phyloP scores from a whole-genome alignment of 176 grass and related monocot genomes.

The Rhynchospora pubera region DNA sequence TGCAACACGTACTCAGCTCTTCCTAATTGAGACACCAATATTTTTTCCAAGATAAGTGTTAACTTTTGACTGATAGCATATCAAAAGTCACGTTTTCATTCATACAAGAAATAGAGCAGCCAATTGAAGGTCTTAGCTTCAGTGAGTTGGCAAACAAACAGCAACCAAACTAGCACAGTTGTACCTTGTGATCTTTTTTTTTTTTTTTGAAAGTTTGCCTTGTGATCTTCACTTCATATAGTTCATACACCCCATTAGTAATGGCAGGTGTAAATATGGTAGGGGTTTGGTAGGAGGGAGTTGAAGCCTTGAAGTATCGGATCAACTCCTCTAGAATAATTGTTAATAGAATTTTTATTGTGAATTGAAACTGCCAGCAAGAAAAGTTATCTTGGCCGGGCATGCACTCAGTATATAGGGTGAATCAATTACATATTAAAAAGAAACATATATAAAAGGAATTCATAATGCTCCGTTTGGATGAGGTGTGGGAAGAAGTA shows the following conservation, averaged over 20 bases:
- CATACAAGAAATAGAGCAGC: background rate
- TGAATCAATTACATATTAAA: too few species aligned
- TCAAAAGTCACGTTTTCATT: background rate
- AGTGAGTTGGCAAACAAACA: slow-evolving; percentile 1
- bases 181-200: background rate
- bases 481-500: too few species aligned
- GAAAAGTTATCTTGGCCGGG: background rate
- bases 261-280: slow-evolving; percentile 17
- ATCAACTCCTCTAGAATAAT: background rate
- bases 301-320: background rate
- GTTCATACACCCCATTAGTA: background rate
- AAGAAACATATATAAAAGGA: too few species aligned
- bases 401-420: too few species aligned
- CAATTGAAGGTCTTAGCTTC: background rate
- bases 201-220: too few species aligned
- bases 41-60: too few species aligned
- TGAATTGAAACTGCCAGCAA: background rate
- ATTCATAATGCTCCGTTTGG: too few species aligned
- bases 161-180: background rate
- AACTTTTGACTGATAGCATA: background rate
- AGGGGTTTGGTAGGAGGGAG: slow-evolving; percentile 18
- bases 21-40: too few species aligned
- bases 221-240: too few species aligned
- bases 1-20: too few species aligned
- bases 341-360: background rate